Evolutionary conservation across 495 filamentous ascomycete species (phyloP), one percentile per base, ranked within the genome.

Genomic region (Parachaetomium inaequale): DNA sequence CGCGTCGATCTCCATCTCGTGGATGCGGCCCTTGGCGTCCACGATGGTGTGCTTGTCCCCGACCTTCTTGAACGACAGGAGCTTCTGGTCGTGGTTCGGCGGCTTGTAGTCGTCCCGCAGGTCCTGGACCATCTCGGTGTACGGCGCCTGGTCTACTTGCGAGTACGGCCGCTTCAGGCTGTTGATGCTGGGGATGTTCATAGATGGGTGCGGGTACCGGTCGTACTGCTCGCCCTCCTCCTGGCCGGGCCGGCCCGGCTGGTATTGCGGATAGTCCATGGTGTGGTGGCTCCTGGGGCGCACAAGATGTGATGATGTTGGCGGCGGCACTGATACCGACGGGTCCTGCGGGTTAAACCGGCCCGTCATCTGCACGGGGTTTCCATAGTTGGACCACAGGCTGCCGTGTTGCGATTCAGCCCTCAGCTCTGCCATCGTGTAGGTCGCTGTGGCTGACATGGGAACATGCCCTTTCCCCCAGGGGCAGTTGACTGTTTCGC

Each of bases 1-100:
- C 45, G 92, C 91, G 32, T 89, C 83, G 25, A 96, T 79, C 57
- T 83, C 81, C 46, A 84, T 79, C 57, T 81, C 76, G 66, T 82
- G 79, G 65, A 82, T 77, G 51, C 81, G 76, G 19, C 81, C 82
- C 69, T 82, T 79, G 40, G 74, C 69, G 63, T 85, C 82, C 64
- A 83, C 72, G 21, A 84, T 78, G 56, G 81, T 83, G 68, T 82
- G 80, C 72, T 82, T 82, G 67, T 83, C 81, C 52, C 75, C 79
- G 32, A 78, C 68, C 63, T 76, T 79, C 64, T 74, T 73, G 67
- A 85, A 85, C 46, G 79, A 81, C 11, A 85, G 73, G 23, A 85
- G 70, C 66, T 83, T 79, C 65, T 85, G 81, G 72, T 84, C 82
- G 62, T 83, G 81, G 59, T 79, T 81, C 49, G 81, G 79, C 21